Evolutionary conservation across 805 yeast species (phyloP), one percentile per base, ranked within the genome.

Genomic region (Wickerhamiella hasegawae): DNA sequence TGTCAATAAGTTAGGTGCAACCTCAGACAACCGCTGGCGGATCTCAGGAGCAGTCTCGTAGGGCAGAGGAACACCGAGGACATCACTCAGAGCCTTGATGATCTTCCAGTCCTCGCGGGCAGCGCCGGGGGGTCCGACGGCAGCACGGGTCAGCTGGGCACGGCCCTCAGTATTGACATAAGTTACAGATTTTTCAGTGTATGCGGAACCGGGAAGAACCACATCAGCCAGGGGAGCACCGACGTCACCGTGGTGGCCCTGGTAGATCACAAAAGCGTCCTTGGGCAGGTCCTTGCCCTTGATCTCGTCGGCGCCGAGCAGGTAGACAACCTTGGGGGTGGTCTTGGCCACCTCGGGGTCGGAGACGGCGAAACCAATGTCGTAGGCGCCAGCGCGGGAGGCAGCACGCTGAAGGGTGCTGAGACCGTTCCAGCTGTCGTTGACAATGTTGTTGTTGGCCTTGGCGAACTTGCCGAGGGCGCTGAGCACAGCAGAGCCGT

Each of bases 21-120:
- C 65, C 46, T 78, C 79, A 34, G 68, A 71, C 51, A 81, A 59
- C 55, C 94, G 69, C 24, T 65, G 60, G 57, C 85, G 76, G 35
- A 81, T 60, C 40, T 76, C 68, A 46, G 69, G 67, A 28, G 69
- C 54, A 53, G 76, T 83, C 53, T 81, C 87, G 54, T 82, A 81
- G 23, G 85, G 85, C 48, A 81, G 66, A 2, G 76, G 61, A 26
- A 66, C 69, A 34, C 73, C 75, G 44, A 82, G 59, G 54, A 76
- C 79, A 57, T 82, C 93, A 37, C 81, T 71, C 40, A 79, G 66
- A 2, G 93, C 94, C 59, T 85, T 72, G 47, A 82, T 56, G 43
- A 81, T 77, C 62, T 76, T 76, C 94, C 94, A 81, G 60, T 82
- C 94, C 58, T 81, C 93, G 56, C 94, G 76, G 31, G 94, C 90